Percentiles rank a stretch among this genome's conserved stretches.
These are phyloP conservation scores for Phanerodontia chrysosporium DNA, from an alignment of 768 basidiomycete genomes.

Conservation along the genomic window DNA sequence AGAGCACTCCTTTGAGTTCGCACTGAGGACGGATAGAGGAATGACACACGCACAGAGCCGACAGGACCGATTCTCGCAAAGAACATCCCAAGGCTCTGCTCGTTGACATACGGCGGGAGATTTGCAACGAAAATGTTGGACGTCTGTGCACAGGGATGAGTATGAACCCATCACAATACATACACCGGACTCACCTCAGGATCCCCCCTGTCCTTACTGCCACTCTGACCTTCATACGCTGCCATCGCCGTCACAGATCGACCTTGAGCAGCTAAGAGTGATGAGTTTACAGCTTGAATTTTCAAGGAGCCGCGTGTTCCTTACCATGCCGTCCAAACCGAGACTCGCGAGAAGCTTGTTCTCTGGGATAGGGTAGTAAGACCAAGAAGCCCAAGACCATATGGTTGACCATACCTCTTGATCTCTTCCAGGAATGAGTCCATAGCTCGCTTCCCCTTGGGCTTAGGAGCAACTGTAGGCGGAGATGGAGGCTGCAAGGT, in stretches of 20 bases:
- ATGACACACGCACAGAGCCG: conserved; percentile 72
- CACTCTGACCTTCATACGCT: conserved; percentile 89
- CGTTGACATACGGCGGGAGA: conserved; percentile 82
- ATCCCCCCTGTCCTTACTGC: conserved; percentile 86
- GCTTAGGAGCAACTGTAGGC: conserved; percentile 50
- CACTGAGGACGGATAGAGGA: no score
- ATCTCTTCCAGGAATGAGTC: conserved; percentile 95
- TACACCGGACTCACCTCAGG: conserved; percentile 53
- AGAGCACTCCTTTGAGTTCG: conserved; percentile 6
- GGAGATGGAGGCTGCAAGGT: conserved; percentile 54
- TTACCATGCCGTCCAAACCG: conserved; percentile 69
- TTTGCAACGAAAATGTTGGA: conserved; percentile 97
- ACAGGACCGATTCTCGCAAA: conserved; percentile 93
- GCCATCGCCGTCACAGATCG: conserved; percentile 90
- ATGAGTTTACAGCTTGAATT: not conserved
- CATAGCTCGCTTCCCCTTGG: conserved; percentile 95
- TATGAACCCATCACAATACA: not conserved
- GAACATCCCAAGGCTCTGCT: conserved; percentile 80
- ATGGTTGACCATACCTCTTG: conserved; percentile 54
- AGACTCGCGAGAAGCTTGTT: conserved; percentile 88
- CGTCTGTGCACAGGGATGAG: conserved; percentile 47
- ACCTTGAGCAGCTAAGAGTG: conserved; percentile 40
- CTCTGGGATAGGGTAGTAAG: conserved; percentile 43
- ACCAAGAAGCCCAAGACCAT: not conserved
- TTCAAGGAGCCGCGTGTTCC: conserved; percentile 9